Evolutionary conservation across 768 basidiomycete species (phyloP), one percentile per base, ranked within the genome.

Genomic region (Auriscalpium microsporum): DNA sequence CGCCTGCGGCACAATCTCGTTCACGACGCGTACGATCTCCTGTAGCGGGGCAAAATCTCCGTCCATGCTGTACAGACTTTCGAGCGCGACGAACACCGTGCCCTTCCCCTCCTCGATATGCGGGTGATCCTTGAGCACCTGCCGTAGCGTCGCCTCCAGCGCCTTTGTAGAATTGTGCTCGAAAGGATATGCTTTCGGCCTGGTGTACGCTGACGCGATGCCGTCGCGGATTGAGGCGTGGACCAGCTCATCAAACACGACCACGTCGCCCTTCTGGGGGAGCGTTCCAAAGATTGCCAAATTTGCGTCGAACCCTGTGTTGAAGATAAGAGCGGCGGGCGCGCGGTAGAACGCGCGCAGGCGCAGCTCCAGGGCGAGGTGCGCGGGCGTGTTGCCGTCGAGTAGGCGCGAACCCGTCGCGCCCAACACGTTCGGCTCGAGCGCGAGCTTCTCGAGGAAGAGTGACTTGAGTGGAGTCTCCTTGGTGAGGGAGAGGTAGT

Each of bases 1-100:
- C 8, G 68, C 70, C 6, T 54, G 48, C 4, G 75, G 76, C 3
- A 78, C 63, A 0, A 68, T 56, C 1, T 63, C 54, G 19, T 79
- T 69, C 23, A 78, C 57, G 1, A 73, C 46, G 13, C 67, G 65
- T 33, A 78, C 69, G 13, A 82, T 72, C 42, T 71, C 71, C 2
- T 51, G 56, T 9, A 84, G 63, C 3, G 79, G 80, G 3, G 72
- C 71, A 35, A 81, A 70, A 57, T 80, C 77, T 4, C 82, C 82
- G 44, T 83, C 80, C 81, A 83, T 82, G 56, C 78, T 79, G 64
- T 84, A 82, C 14, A 82, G 64, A 8, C 72, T 72, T 67, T 83
- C 82, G 13, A 82, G 67, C 0, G 76, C 72, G 19, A 84, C 59
- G 60, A 80, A 82, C 7, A 82, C 44, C 47, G 60, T 71, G 46